A percentile compares a stretch with the other conserved stretches of the same genome.
Evolutionary conservation across 306 rosid species (phyloP).

Genomic region (Cicer bijugum): DNA sequence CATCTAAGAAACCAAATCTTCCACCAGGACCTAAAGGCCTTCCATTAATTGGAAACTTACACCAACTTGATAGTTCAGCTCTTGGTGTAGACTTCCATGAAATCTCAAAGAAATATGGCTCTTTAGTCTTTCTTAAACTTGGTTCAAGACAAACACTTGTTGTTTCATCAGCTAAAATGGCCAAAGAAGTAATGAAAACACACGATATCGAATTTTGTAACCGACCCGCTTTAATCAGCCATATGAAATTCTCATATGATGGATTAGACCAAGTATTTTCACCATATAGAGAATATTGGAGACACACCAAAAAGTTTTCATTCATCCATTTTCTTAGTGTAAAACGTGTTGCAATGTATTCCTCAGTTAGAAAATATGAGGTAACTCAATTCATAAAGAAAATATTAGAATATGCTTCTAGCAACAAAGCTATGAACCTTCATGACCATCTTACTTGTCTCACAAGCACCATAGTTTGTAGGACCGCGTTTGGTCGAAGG

Average conservation of each 20-base stretch:
- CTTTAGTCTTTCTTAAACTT: slow-evolving; percentile 37
- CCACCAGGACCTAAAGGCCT: slow-evolving; percentile 48
- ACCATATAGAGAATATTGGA: slow-evolving; percentile 32
- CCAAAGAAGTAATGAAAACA: slow-evolving; percentile 30
- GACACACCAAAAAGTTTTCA: slow-evolving; percentile 36
- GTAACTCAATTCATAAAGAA: slow-evolving; percentile 8
- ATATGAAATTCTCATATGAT: slow-evolving; percentile 33
- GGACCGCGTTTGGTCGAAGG: slow-evolving; percentile 26
- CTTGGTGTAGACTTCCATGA: slow-evolving; percentile 17
- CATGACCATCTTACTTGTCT: neutral
- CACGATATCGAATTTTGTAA: slow-evolving; percentile 29
- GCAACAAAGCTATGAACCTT: neutral
- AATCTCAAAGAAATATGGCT: slow-evolving; percentile 40
- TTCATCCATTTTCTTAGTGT: slow-evolving; percentile 21
- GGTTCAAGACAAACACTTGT: slow-evolving; percentile 36
- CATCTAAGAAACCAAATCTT: neutral
- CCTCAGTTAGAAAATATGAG: slow-evolving; percentile 13
- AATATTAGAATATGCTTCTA: neutral
- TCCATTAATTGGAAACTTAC: slow-evolving; percentile 44
- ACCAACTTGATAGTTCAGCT: slow-evolving; percentile 22
- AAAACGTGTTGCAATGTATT: slow-evolving; percentile 23
- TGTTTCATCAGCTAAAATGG: slow-evolving; percentile 41
- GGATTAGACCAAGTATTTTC: slow-evolving; percentile 35
- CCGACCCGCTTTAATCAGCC: slow-evolving; percentile 1
- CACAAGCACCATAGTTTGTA: slow-evolving; percentile 18